A percentile compares a stretch with the other conserved stretches of the same genome.
Conservation (phyloP, 2,329 filamentous ascomycete species). For the Teratosphaeria destructans region DNA sequence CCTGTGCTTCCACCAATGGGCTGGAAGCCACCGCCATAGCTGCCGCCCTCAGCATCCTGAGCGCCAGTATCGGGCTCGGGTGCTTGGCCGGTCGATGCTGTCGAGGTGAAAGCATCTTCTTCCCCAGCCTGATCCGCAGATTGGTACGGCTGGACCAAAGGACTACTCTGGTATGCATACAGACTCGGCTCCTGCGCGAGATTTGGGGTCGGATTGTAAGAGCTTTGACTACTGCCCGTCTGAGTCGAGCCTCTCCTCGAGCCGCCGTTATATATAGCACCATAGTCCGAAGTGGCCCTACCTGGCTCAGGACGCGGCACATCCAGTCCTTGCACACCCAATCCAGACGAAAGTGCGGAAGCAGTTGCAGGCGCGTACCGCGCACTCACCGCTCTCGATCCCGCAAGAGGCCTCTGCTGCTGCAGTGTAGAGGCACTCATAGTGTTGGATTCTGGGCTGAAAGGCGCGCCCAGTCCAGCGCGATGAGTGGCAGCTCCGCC, state of each 20-base stretch:
- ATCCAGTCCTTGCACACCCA: slow-evolving; percentile 16
- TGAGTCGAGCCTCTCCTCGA: slow-evolving; percentile 22
- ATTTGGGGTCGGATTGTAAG: slow-evolving; percentile 20
- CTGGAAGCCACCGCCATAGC: neutral
- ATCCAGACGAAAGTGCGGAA: slow-evolving; percentile 2
- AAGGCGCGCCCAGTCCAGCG: neutral
- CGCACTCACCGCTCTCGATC: slow-evolving; percentile 13
- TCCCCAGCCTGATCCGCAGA: slow-evolving; percentile 2
- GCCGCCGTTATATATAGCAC: slow-evolving; percentile 13
- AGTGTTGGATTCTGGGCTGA: neutral
- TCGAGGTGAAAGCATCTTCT: slow-evolving; percentile 1
- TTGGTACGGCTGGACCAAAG: slow-evolving; percentile 3
- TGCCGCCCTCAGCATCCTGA: neutral
- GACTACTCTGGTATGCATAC: slow-evolving; percentile 6
- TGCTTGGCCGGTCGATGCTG: neutral
- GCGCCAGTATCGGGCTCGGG: neutral
- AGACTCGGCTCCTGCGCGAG: slow-evolving; percentile 15
- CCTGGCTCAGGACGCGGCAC: slow-evolving; percentile 18
- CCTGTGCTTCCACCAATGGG: neutral
- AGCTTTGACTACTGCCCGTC: slow-evolving; percentile 9
- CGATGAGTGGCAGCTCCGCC: neutral
- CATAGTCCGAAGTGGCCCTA: slow-evolving; percentile 21
- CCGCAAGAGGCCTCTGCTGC: slow-evolving; percentile 10
- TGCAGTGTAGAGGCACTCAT: slow-evolving; percentile 3
- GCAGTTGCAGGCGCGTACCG: slow-evolving; percentile 17